Conservation (phyloP, 2,329 filamentous ascomycete genomes). For the Graphilbum fragrans region DNA sequence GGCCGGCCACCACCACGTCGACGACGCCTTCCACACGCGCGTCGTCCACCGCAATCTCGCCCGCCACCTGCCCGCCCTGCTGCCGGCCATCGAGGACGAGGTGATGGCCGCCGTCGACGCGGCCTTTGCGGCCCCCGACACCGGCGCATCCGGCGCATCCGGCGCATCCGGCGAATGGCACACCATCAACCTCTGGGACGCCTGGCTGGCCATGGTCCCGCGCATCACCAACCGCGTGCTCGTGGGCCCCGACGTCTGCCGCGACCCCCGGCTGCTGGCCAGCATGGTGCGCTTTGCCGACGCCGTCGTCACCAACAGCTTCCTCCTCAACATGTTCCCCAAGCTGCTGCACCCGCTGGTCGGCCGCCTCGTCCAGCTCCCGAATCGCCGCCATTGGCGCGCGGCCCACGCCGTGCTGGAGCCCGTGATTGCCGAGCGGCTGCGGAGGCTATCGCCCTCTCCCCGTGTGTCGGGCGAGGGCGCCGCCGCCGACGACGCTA, state of each 20-base stretch:
- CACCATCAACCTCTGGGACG: conserved; percentile 30
- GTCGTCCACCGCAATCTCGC: conserved; percentile 31
- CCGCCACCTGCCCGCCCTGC: conserved; percentile 23
- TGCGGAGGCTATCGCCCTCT: too few species aligned
- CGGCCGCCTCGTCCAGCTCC: conserved; percentile 29
- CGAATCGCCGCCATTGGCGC: conserved; percentile 34
- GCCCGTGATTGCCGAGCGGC: conserved; percentile 36
- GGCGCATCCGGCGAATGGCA: conserved; percentile 16
- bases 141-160: conserved; percentile 8
- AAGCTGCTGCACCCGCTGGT: conserved; percentile 35
- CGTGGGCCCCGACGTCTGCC: conserved; percentile 24
- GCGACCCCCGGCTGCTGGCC: conserved; percentile 31
- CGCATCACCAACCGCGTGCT: conserved; percentile 30
- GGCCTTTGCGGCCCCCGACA: conserved; percentile 19
- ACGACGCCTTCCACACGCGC: conserved; percentile 24
- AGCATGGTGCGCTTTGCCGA: conserved; percentile 36
- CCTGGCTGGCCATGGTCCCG: conserved; percentile 28
- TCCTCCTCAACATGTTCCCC: conserved; percentile 33
- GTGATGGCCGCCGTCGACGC: conserved; percentile 22
- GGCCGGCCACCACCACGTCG: conserved; percentile 9
- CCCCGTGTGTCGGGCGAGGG: conserved; percentile 8
- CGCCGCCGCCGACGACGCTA: conserved; percentile 24
- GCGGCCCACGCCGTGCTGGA: conserved; percentile 26
- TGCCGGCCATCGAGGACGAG: conserved; percentile 29
- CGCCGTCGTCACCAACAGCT: conserved; percentile 30